Evolutionary conservation across 805 yeast species (phyloP), one percentile per base, ranked within the genome.

Genomic region (Wickerhamomyces pijperi): DNA sequence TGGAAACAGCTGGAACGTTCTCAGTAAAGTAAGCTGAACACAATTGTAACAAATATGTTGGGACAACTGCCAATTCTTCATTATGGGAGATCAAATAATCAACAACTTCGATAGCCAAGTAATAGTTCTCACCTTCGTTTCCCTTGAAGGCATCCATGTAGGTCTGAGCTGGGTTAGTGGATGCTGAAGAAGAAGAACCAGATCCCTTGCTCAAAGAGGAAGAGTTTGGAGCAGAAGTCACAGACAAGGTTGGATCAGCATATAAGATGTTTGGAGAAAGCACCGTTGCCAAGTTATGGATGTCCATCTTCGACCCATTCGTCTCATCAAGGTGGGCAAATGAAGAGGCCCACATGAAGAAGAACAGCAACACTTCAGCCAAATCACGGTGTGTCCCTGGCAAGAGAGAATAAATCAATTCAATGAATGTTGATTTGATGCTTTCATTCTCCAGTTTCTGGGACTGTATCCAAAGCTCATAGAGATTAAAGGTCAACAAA

Each of bases 271-370:
- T 92, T 2, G 99, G 99, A 0, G 97, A 83, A 37, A 92, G 70
- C 3, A 92, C 99, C 0, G 97, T 92, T 2, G 98, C 95, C 46
- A 92, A 68, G 57, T 92, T 92, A 55, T 87, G 95, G 28, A 83
- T 75, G 56, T 90, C 97, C 98, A 92, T 92, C 63, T 90, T 92
- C 3, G 97, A 86, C 1, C 92, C 92, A 18, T 77, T 74, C 48
- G 83, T 88, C 50, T 86, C 94, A 53, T 87, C 97, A 44, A 88
- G 76, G 49, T 85, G 88, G 1, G 97, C 83, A 62, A 92, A 92
- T 2, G 97, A 84, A 0, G 97, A 86, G 2, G 88, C 90, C 97
- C 97, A 92, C 58, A 79, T 80, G 54, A 92, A 74, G 58, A 92
- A 92, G 42, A 80, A 77, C 25, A 88, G 66, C 33, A 92, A 62